phyloP scores from a whole-genome alignment of 495 filamentous ascomycete species.

The Podospora bellae-mahoneyi region DNA sequence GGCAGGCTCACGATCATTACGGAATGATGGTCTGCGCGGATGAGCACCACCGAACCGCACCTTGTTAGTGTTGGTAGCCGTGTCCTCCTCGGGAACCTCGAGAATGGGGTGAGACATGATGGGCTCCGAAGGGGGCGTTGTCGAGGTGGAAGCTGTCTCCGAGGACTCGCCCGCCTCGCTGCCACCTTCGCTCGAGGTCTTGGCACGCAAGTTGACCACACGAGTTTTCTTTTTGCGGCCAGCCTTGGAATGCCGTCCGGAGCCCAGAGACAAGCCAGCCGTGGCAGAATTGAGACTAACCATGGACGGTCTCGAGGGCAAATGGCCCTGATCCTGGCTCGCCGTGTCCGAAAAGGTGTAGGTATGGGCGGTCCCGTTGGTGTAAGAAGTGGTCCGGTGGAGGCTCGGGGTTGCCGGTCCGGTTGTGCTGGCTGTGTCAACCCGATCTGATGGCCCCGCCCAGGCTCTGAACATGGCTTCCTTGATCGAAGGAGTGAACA shows the following conservation, averaged over 20 bases:
- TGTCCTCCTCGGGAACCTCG: constrained; percentile 57
- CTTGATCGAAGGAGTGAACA: constrained; percentile 78
- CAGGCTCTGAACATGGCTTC: constrained; percentile 89
- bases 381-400: constrained; percentile 58
- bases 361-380: constrained; percentile 54
- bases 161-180: constrained; percentile 46
- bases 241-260: constrained; percentile 62
- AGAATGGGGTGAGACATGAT: constrained; percentile 40
- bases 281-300: constrained; percentile 48
- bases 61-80: constrained; percentile 39
- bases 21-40: constrained; percentile 31
- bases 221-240: constrained; percentile 82
- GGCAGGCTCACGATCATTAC: constrained; percentile 22
- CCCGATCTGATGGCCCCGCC: constrained; percentile 74
- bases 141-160: constrained; percentile 32
- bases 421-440: constrained; percentile 56
- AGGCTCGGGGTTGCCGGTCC: constrained; percentile 54
- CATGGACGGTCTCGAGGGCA: constrained; percentile 48
- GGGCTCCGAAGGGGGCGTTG: constrained; percentile 50
- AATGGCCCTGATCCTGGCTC: constrained; percentile 46
- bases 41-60: constrained; percentile 39
- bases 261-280: constrained; percentile 62
- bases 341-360: constrained; percentile 59
- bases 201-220: constrained; percentile 83
- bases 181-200: constrained; percentile 52